Evolutionary conservation across 2,329 filamentous ascomycete genomes (phyloP).

Genomic region (Cladosporium sp.): DNA sequence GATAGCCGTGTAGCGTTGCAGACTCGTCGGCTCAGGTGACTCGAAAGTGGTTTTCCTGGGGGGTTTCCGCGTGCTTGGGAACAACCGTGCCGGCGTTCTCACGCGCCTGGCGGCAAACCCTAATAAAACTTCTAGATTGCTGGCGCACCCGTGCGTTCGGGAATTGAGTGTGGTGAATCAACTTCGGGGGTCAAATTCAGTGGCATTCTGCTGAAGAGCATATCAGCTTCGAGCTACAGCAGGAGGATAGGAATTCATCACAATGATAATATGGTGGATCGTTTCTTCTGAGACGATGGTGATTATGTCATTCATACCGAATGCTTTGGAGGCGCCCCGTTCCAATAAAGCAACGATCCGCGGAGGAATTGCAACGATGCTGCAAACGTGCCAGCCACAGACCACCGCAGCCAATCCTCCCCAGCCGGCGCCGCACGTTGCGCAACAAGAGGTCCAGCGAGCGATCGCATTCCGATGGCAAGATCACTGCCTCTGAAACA

Average conservation of each 20-base stretch:
- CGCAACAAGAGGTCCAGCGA: neutral
- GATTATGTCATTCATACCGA: too few relatives aligned
- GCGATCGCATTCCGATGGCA: constrained; percentile 7
- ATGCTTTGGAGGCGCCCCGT: neutral
- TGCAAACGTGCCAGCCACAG: constrained; percentile 8
- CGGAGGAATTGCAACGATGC: neutral
- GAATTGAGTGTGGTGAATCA: neutral
- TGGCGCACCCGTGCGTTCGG: neutral
- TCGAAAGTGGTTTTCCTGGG: neutral
- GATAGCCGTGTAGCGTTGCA: neutral
- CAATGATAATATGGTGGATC: too few relatives aligned
- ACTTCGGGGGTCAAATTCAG: too few relatives aligned
- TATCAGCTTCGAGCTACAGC: too few relatives aligned
- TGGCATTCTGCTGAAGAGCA: too few relatives aligned
- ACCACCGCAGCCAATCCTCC: constrained; percentile 9
- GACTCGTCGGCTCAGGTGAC: constrained; percentile 1
- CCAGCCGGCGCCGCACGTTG: constrained; percentile 8
- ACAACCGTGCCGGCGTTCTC: neutral
- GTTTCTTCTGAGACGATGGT: too few relatives aligned
- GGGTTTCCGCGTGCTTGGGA: neutral
- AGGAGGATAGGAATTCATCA: too few relatives aligned
- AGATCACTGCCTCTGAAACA: neutral
- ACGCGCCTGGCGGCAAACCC: constrained; percentile 3
- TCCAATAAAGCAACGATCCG: constrained; percentile 5
- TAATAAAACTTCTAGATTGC: constrained; percentile 9